phyloP scores from a whole-genome alignment of 2,329 filamentous ascomycete species.

The Claviceps maximensis region DNA sequence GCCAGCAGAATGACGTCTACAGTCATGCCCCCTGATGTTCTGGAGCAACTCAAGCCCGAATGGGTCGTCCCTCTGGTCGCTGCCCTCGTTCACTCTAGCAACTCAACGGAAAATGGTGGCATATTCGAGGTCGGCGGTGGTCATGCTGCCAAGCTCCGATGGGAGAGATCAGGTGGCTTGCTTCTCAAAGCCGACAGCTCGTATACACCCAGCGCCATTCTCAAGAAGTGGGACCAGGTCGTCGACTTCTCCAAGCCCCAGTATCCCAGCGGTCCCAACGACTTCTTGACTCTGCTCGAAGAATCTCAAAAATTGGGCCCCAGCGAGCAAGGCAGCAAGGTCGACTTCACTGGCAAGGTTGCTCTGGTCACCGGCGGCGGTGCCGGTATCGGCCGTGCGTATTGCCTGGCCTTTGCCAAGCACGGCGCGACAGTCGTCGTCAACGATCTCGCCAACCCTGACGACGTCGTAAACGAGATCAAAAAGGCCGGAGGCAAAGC shows the following conservation, averaged over 20 bases:
- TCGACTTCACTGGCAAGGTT: conserved; percentile 75
- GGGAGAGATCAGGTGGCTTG: conserved; percentile 84
- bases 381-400: conserved; percentile 81
- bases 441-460: conserved; percentile 90
- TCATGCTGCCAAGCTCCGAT: conserved; percentile 82
- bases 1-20: conserved; percentile 93
- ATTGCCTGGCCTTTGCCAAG: conserved; percentile 78
- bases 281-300: conserved; percentile 79
- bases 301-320: conserved; percentile 65
- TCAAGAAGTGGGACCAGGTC: conserved; percentile 82
- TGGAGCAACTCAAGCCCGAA: conserved; percentile 75
- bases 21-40: conserved; percentile 85
- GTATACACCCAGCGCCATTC: conserved; percentile 76
- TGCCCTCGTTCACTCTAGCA: conserved; percentile 72
- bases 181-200: conserved; percentile 79
- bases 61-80: conserved; percentile 94
- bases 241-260: conserved; percentile 69
- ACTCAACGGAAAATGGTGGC: conserved; percentile 66
- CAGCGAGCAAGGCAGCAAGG: conserved; percentile 57
- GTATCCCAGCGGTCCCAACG: conserved; percentile 71
- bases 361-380: conserved; percentile 80
- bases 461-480: conserved; percentile 84
- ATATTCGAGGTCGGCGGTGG: conserved; percentile 94
- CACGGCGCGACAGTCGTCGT: conserved; percentile 77
- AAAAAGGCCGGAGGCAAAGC: conserved; percentile 80